Evolutionary conservation across 768 basidiomycete species (phyloP), one percentile per base, ranked within the genome.

Genomic region (Kwoniella botswanensis): DNA sequence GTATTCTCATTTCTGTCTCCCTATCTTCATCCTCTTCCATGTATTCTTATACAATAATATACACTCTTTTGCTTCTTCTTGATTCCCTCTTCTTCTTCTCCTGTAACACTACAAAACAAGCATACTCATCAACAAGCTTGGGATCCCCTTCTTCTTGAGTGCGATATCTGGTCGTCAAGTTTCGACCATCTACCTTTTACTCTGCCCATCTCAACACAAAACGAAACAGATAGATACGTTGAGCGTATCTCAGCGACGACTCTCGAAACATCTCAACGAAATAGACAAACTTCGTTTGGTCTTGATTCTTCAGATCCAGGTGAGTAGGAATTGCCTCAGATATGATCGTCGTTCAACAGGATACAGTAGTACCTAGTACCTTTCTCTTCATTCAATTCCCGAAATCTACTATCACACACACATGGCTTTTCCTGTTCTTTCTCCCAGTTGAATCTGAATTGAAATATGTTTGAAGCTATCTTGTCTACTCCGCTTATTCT

Each of bases 201-300:
- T 22, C 29, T 3, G 9, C 4, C 15, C 15, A 26, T 17, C 35
- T 9, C 35, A 35, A 9, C 35, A 17, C 13, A 22, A 15, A n/a
- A 44, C 59, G 43, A 7, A 61, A 55, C 54, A 22, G 9, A 42
- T n/a, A 59, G 15, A 61, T 61, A 61, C 59, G 59, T 26, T 26
- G 59, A 61, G 18, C 59, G 59, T 61, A 61, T 29, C 57, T 41
- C 57, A 58, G 57, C 29, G 29, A 58, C 57, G 21, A 56, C 29
- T 50, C 4, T 18, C 46, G 10, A 7, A 50, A 50, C 46, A 50
- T 4, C 46, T 50, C 46, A 50, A 50, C 46, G 18, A 50, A 22
- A 26, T 58, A 26, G 29, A 58, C 24, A 35, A 26, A 24, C 29
- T 18, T 58, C 57, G 29, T 35, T 11, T 58, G 15, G 1, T 18